Percentiles rank a stretch among this genome's conserved stretches.
Evolutionary conservation across 192 early-diverging fungal species (phyloP).

Genomic region (Entomortierella parvispora): DNA sequence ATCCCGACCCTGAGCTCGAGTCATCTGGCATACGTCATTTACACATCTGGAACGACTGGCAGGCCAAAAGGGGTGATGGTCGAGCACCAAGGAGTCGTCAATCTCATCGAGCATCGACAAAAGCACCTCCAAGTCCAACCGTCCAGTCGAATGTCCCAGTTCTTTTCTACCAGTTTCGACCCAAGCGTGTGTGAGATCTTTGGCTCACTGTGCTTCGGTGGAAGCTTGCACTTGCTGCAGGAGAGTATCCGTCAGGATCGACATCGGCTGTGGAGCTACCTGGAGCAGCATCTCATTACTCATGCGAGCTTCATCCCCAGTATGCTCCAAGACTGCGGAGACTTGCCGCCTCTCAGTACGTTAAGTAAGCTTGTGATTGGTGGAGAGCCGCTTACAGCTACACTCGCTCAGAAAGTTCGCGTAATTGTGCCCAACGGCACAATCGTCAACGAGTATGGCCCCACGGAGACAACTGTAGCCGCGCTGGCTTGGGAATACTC

Average conservation of each 20-base stretch:
- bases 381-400: neutral
- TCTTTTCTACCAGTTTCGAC: too few species aligned
- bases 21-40: too few species aligned
- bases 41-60: conserved; percentile 50
- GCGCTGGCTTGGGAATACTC: conserved; percentile 1
- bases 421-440: neutral
- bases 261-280: too few species aligned
- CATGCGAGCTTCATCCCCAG: too few species aligned
- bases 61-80: conserved; percentile 39
- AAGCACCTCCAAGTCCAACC: too few species aligned
- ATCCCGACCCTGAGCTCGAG: neutral
- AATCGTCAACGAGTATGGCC: conserved; percentile 33
- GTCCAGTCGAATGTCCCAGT: too few species aligned
- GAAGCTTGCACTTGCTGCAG: conserved; percentile 1
- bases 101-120: too few species aligned
- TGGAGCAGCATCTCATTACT: too few species aligned
- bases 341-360: neutral
- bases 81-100: conserved; percentile 3
- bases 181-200: too few species aligned
- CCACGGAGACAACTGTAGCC: conserved; percentile 22
- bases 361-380: neutral
- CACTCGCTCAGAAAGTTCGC: neutral
- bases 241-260: neutral
- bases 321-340: too few species aligned
- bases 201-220: conserved; percentile 3